Percentiles rank a stretch among this genome's conserved stretches.
Evolutionary conservation across 345 rosid genomes (phyloP).

Genomic region (Eucalyptus caleyi): DNA sequence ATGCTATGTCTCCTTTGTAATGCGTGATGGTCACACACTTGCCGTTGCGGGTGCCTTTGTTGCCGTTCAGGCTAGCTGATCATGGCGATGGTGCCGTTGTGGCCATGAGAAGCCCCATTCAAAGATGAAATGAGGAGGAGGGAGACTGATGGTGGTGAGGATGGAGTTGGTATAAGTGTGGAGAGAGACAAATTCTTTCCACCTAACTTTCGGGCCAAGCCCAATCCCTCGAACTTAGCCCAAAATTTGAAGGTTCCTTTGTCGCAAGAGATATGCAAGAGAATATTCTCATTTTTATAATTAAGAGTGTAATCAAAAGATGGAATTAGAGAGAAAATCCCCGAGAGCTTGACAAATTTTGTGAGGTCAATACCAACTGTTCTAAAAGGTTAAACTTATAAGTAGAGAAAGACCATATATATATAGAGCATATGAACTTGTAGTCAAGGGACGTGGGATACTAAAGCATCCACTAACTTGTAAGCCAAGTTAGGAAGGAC

Average conservation of each 20-base stretch:
- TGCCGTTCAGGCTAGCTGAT: background rate
- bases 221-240: background rate
- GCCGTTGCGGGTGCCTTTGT: background rate
- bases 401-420: rapidly evolving
- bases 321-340: background rate
- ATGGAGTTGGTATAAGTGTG: background rate
- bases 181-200: background rate
- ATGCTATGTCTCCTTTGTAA: background rate
- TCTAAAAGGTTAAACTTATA: background rate
- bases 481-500: background rate
- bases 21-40: background rate
- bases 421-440: background rate
- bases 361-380: rapidly evolving
- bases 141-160: background rate
- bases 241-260: background rate
- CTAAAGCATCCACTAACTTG: background rate
- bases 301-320: background rate
- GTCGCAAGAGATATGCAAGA: background rate
- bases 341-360: background rate
- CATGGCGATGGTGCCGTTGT: background rate
- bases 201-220: background rate
- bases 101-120: background rate
- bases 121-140: background rate
- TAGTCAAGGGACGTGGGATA: background rate
- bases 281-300: background rate